A percentile compares a stretch with the other conserved stretches of the same genome.
phyloP scores from a whole-genome alignment of 176 grass and related monocot species.

The Coix lacrymajobi region DNA sequence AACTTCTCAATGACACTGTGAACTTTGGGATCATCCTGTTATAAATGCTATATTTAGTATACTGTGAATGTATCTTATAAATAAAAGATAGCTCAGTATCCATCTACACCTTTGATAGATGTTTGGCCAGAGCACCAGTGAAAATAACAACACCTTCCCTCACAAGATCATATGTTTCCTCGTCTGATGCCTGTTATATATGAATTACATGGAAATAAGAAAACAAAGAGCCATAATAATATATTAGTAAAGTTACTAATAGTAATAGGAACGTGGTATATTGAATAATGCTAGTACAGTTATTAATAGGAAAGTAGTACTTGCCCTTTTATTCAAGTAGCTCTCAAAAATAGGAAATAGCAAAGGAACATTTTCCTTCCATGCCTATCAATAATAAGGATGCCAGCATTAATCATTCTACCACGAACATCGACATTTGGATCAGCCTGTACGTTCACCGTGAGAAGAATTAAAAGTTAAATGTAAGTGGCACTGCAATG shows the following conservation, averaged over 20 bases:
- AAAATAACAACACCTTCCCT: conserved; percentile 99
- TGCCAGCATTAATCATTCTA: conserved; percentile 98
- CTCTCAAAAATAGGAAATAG: conserved; percentile 99
- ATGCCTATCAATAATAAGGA: conserved; percentile 93
- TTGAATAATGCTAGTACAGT: neutral
- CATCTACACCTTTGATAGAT: conserved; percentile 78
- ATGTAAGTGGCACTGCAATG: neutral
- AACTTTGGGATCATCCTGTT: conserved; percentile 98
- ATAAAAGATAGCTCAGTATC: conserved; percentile 16
- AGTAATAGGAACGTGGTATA: neutral
- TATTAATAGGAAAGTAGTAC: neutral
- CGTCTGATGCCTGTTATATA: conserved; percentile 64
- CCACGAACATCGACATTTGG: conserved; percentile 86
- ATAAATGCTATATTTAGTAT: conserved; percentile 26
- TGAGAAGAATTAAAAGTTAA: conserved; percentile 15
- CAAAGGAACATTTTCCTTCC: conserved; percentile 97
- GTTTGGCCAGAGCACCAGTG: conserved; percentile 96
- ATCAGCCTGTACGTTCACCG: conserved; percentile 66
- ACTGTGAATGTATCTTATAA: conserved; percentile 3
- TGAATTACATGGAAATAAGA: conserved; percentile 2
- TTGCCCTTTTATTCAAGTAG: conserved; percentile 96
- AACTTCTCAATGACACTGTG: conserved; percentile 95
- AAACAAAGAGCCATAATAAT: conserved; percentile 2
- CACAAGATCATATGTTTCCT: conserved; percentile 96
- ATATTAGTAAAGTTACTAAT: conserved; percentile 9